phyloP scores from a whole-genome alignment of 78 protist genomes.

The Dictyostelium intermedium region DNA sequence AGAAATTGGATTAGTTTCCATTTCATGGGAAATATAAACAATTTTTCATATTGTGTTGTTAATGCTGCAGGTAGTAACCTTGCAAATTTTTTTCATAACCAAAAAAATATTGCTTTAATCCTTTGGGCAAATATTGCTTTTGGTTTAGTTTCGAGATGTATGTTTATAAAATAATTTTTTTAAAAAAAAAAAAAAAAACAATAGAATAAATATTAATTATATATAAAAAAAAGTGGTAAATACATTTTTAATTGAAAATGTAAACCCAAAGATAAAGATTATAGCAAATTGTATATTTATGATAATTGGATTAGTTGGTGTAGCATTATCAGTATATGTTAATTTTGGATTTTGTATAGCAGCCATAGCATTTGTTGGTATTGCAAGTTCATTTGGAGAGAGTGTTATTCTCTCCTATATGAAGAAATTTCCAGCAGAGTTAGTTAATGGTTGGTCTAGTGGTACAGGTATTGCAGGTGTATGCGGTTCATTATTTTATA shows the following conservation, averaged over 20 bases:
- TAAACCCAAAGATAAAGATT: conserved; percentile 22
- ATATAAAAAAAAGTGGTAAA: conserved; percentile 55
- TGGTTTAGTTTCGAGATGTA: conserved; percentile 78
- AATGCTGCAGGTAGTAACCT: conserved; percentile 63
- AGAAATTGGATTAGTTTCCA: conserved; percentile 75
- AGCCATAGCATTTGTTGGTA: conserved; percentile 71
- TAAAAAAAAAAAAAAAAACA: background rate
- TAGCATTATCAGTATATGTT: conserved; percentile 31
- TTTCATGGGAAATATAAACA: conserved; percentile 83
- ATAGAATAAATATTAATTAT: too few species aligned
- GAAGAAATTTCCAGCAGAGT: conserved; percentile 43
- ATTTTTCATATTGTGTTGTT: conserved; percentile 65
- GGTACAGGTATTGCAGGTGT: conserved; percentile 92
- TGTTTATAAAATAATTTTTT: background rate
- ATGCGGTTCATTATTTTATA: conserved; percentile 74
- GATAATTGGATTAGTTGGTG: conserved; percentile 67
- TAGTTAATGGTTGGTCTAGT: conserved; percentile 87
- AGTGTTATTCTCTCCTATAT: conserved; percentile 70
- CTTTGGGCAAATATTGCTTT: conserved; percentile 75
- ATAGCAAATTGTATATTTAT: conserved; percentile 23
- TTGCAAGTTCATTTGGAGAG: conserved; percentile 82
- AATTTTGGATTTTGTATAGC: conserved; percentile 68
- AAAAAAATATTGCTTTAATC: conserved; percentile 25
- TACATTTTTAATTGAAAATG: conserved; percentile 49
- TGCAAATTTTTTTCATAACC: background rate